phyloP scores from a whole-genome alignment of 192 early-diverging fungal genomes.

The Dissophora ornata region DNA sequence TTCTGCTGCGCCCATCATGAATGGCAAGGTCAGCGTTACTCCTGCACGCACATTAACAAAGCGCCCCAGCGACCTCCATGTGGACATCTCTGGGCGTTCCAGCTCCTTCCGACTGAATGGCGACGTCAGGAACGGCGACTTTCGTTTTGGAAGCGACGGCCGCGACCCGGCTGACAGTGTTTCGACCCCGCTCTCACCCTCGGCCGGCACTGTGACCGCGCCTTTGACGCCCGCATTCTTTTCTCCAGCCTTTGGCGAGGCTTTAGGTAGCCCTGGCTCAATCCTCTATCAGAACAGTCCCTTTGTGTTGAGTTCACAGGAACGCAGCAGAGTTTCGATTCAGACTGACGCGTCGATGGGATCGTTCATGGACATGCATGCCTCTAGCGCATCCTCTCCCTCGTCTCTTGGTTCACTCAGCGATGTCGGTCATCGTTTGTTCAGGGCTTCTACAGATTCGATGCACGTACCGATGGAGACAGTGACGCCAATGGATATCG shows the following conservation, averaged over 20 bases:
- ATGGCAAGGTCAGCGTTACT: constrained; percentile 10
- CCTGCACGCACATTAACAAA: constrained; percentile 41
- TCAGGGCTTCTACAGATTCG: constrained; percentile 43
- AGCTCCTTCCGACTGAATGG: constrained; percentile 43
- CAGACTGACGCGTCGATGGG: constrained; percentile 50
- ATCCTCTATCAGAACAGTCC: constrained; percentile 45
- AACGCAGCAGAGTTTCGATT: constrained; percentile 48
- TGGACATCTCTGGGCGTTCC: constrained; percentile 48
- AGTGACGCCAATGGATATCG: constrained; percentile 53
- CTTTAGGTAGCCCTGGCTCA: constrained; percentile 56
- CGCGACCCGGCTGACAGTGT: constrained; percentile 15
- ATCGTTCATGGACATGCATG: constrained; percentile 48
- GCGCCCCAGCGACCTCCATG: constrained; percentile 47
- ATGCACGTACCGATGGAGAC: constrained; percentile 47
- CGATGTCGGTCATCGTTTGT: constrained; percentile 42
- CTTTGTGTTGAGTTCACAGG: constrained; percentile 43
- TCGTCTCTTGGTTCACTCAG: constrained; percentile 48
- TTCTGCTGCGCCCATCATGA: constrained; percentile 18
- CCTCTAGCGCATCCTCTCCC: constrained; percentile 44
- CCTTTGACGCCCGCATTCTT: constrained; percentile 79
- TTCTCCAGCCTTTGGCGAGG: constrained; percentile 74
- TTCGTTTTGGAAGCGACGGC: constrained; percentile 39
- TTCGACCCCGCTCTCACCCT: constrained; percentile 42
- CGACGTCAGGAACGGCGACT: constrained; percentile 43
- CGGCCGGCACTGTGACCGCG: constrained; percentile 22